Base-by-base conservation (phyloP, 306 rosid species). In the Trifolium repens region DNA sequence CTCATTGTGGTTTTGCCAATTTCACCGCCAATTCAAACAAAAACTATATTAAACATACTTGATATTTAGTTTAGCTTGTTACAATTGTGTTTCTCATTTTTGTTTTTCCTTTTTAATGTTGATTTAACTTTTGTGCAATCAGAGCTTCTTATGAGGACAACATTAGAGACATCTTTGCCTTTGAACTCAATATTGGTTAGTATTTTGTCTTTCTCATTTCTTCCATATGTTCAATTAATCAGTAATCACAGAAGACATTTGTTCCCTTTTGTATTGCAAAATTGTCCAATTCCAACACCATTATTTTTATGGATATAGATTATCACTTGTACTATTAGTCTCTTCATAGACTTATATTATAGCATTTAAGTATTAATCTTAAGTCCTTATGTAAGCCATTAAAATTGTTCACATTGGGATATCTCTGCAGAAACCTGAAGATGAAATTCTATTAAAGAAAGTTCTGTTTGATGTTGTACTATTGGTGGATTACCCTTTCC, bases 401-500 rank as follows among this genome's bases (percentile, higher is more conserved):
- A 47, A 74, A 24, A 44, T 64, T 19, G 50, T 22, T 73, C 10
- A 16, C 50, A 22, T 19, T 59, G 47, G 57, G 76, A 70, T 62
- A 24, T 71, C 71, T 83, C 34, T 76, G 89, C 91, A 93, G 98
- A 86, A 87, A 46, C 81, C 86, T 67, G 91, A 84, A 74, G 92
- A 80, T 65, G 91, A 89, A 84, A 52, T 75, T 77, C 62, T 88
- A 67, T 78, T 87, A 46, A 88, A 89, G 82, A 84, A 87, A 82
- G 84, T 89, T 84, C 67, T 93, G 19, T 87, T 74, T 76, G 97
- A 93, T 86, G 89, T 83, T 59, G 43, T 89, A 53, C 74, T 93
- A 79, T 82, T 91, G 85, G 96, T 83, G 34, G 98, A 89, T 7
- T 93, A 89, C 79, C 82, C 96, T 59, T 89, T 83, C 81, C 78